Evolutionary conservation across 2,329 filamentous ascomycete genomes (phyloP), one percentile per base, ranked within the genome.

Genomic region (Dichotomopilus funicola): DNA sequence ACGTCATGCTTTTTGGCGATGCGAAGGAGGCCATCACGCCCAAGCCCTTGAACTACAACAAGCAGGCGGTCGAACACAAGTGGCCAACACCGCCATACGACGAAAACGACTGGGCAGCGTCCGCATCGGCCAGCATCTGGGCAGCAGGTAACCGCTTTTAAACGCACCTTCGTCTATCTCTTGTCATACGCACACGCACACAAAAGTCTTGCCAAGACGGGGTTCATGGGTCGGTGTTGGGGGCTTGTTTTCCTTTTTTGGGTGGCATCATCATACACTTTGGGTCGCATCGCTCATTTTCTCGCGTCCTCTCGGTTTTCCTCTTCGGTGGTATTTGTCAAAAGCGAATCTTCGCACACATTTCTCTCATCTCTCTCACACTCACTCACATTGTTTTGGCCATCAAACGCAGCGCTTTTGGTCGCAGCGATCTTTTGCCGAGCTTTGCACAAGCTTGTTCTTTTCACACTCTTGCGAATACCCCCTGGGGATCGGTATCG

Each of bases 31-130:
- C 75, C 0, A 71, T 85, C 37, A 80, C 86, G 1, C 82, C 86
- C 7, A 89, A 87, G 70, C 88, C 89, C 9, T 71, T 91, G 60
- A 80, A 88, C 62, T 83, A 89, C 53, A 77, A 78, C 65, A 82
- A 83, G 67, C 79, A 81, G 75, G 65, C 74, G 1, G 68, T 72
- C 10, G 73, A 75, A 59, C 76, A 81, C 65, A 94, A 96, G 73
- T 96, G 91, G 87, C 92, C 91, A 3, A 97, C 94, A 12, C 94
- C 94, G 27, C 92, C 94, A 3, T 96, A 96, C 64, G 91, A 96
- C 66, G 91, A 95, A 65, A 85, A 86, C 60, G 91, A 96, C 69
- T 97, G 91, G 92, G 90, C 87, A 13, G 84, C 87, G 7, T 86
- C 88, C 43, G 88, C 89, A 35, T 83, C 90, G 9, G 87, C 89